Conservation (phyloP, 2,329 filamentous ascomycete genomes). For the Akanthomyces uredinophilus region DNA sequence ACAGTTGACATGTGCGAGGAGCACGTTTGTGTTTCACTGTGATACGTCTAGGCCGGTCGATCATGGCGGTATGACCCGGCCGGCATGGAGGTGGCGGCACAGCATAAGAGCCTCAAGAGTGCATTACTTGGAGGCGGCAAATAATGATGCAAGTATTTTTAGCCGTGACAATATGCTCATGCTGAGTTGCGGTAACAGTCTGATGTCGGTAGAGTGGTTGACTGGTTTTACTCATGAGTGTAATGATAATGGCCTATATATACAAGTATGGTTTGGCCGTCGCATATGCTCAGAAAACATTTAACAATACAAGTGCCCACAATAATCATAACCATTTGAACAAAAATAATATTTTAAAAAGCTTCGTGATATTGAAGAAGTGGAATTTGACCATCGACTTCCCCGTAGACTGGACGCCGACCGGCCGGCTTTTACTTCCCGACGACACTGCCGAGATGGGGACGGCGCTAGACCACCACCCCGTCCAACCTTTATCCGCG, state of each 20-base stretch:
- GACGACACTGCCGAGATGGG: conserved; percentile 8
- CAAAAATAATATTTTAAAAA: too few species aligned
- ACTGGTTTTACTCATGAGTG: too few species aligned
- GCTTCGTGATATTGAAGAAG: too few species aligned
- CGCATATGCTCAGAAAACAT: too few species aligned
- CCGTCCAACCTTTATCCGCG: neutral
- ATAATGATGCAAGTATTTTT: neutral
- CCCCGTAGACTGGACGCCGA: too few species aligned
- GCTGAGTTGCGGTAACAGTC: too few species aligned
- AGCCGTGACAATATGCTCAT: neutral
- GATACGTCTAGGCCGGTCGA: conserved; percentile 1
- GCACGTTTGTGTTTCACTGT: neutral
- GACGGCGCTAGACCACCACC: neutral
- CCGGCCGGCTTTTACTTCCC: neutral
- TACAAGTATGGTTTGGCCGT: too few species aligned
- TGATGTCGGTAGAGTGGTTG: too few species aligned
- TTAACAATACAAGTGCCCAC: too few species aligned
- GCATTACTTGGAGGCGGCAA: neutral
- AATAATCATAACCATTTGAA: too few species aligned
- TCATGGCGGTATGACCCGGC: neutral
- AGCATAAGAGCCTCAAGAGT: neutral
- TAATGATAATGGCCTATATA: too few species aligned
- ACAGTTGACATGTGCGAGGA: neutral
- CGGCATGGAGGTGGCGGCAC: neutral
- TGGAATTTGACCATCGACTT: too few species aligned